Evolutionary conservation across 2,329 filamentous ascomycete species (phyloP).

Genomic region (Cercospora sp.): DNA sequence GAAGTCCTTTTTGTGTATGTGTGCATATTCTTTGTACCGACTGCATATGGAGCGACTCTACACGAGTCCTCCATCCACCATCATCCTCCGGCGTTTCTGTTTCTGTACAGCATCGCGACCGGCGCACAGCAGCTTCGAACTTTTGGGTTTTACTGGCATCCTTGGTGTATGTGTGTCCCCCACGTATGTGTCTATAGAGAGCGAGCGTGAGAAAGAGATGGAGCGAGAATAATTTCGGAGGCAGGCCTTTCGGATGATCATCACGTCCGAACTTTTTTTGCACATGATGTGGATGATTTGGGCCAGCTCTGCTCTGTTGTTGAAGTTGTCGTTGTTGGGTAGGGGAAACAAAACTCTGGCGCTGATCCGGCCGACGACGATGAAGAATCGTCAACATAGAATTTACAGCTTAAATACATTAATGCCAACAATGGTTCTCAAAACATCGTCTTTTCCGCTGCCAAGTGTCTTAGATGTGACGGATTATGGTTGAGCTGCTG

Average conservation of each 20-base stretch:
- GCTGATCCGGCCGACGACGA: not conserved
- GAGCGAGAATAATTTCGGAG: not conserved
- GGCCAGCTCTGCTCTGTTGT: not conserved
- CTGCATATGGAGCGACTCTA: slow-evolving; percentile 7
- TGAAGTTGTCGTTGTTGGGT: not conserved
- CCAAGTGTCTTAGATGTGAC: not conserved
- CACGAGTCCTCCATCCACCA: not conserved
- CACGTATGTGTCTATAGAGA: not conserved
- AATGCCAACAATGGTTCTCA: not conserved
- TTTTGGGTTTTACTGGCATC: slow-evolving; percentile 4
- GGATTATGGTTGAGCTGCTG: not conserved
- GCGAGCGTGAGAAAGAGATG: not conserved
- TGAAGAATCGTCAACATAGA: not conserved
- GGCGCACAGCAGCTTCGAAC: not conserved
- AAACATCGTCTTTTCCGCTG: not conserved
- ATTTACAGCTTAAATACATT: slow-evolving; percentile 6
- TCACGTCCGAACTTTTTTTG: not conserved
- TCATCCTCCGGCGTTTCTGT: not conserved
- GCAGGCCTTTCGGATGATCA: slow-evolving; percentile 11
- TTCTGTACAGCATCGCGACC: slow-evolving; percentile 8
- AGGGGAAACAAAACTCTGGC: not conserved
- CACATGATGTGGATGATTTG: not conserved
- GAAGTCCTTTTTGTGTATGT: not conserved
- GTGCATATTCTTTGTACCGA: slow-evolving; percentile 12
- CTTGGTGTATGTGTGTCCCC: not conserved